Percentiles rank a stretch among this genome's conserved stretches.
These are phyloP conservation scores for Clonostachys byssicola DNA, from an alignment of 2,329 filamentous ascomycete species.

Conservation along the genomic window DNA sequence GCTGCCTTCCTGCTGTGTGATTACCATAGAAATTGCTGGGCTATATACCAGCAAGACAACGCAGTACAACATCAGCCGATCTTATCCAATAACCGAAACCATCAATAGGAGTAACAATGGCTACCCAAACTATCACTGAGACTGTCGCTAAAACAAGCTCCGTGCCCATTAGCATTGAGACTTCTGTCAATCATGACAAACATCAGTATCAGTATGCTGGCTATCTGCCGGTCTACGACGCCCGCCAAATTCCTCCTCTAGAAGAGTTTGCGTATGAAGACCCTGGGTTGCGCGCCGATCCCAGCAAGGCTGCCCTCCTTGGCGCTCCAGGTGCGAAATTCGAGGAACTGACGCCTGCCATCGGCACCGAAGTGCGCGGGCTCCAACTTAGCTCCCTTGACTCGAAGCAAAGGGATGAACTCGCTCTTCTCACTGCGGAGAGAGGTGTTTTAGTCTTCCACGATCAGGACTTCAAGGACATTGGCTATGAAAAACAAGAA, in stretches of 20 bases:
- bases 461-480: conserved; percentile 26
- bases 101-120: too few species aligned
- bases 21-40: too few species aligned
- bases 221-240: conserved; percentile 10
- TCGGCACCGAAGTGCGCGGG: conserved; percentile 35
- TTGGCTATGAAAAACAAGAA: conserved; percentile 29
- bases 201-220: neutral
- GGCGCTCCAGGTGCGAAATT: conserved; percentile 60
- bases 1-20: too few species aligned
- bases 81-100: too few species aligned
- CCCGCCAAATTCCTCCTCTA: conserved; percentile 4
- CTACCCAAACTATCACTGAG: too few species aligned
- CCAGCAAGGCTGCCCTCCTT: conserved; percentile 56
- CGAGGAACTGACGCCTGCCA: conserved; percentile 23
- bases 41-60: too few species aligned
- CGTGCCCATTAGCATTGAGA: too few species aligned
- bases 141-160: too few species aligned
- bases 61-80: too few species aligned
- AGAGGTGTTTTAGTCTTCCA: conserved; percentile 31
- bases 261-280: conserved; percentile 48
- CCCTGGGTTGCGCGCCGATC: conserved; percentile 60
- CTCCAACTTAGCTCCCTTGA: conserved; percentile 31
- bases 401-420: conserved; percentile 32
- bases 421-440: conserved; percentile 33
- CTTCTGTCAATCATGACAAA: too few species aligned